These are phyloP conservation scores for Boletus rufocinnamomeus DNA, from an alignment of 768 basidiomycete species.

Conservation along the genomic window DNA sequence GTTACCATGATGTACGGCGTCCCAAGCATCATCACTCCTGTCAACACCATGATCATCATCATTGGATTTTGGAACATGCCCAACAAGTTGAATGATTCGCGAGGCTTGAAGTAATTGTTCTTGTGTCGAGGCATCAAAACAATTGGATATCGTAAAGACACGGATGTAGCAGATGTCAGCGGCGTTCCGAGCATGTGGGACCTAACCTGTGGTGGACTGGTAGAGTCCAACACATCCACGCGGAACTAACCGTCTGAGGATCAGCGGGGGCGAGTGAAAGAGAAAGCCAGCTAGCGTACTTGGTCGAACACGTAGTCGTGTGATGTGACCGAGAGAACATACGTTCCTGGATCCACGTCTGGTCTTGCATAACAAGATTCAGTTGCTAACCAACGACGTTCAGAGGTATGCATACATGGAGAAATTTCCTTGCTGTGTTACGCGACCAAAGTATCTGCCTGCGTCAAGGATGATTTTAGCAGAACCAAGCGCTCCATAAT, in stretches of 20 bases:
- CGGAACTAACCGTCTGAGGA: constrained; percentile 50
- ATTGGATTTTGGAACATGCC: constrained; percentile 83
- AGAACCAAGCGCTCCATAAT: constrained; percentile 47
- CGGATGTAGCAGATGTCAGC: constrained; percentile 54
- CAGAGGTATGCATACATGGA: constrained; percentile 52
- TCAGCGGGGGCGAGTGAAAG: constrained; percentile 6
- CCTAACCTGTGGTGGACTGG: constrained; percentile 50
- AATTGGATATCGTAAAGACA: constrained; percentile 64
- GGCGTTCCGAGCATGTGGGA: constrained; percentile 73
- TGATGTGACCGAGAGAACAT: constrained; percentile 65
- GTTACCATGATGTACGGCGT: constrained; percentile 78
- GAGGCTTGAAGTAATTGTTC: constrained; percentile 66
- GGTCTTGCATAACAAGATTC: constrained; percentile 44
- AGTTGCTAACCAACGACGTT: constrained; percentile 2
- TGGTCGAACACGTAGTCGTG: constrained; percentile 74
- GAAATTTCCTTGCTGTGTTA: constrained; percentile 63
- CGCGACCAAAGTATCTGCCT: constrained; percentile 51
- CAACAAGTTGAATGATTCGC: constrained; percentile 70
- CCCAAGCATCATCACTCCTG: constrained; percentile 64
- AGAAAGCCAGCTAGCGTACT: constrained; percentile 38
- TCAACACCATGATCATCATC: constrained; percentile 76
- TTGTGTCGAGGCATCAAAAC: constrained; percentile 54
- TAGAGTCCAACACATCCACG: constrained; percentile 57
- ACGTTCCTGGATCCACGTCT: constrained; percentile 66
- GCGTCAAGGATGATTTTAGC: constrained; percentile 64